Evolutionary conservation across 2,329 filamentous ascomycete genomes (phyloP), one percentile per base, ranked within the genome.

Genomic region (Leptographium procerum): DNA sequence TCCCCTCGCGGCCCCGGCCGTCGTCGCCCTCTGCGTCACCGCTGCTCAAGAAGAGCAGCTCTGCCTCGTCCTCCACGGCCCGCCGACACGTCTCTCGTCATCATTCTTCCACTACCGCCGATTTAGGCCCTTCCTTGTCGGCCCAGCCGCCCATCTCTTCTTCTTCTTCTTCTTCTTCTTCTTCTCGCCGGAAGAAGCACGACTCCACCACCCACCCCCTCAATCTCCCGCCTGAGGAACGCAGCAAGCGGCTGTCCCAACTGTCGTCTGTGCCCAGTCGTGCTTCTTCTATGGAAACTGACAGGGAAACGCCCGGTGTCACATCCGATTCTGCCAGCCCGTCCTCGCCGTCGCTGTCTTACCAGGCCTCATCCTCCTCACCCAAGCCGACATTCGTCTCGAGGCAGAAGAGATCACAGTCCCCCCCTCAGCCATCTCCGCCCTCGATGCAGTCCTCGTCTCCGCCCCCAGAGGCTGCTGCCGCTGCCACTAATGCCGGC

Each of bases 191-290:
- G 63, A 74, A 73, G 65, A 83, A 82, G 69, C 72, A 77, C 68
- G 85, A 89, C 69, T 78, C 78, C 13, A 4, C 53, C 63, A 87
- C 84, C 3, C 91, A 96, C 71, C 92, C 92, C 45, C 81, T 96
- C 56, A 96, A 96, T 68, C 83, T 95, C 26, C 90, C 87, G 2
- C 91, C 91, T 52, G 91, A 96, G 75, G 86, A 96, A 79, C 82
- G 90, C 67, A 87, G 89, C 67, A 87, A 88, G 71, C 84, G 89
- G 62, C 73, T 88, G 59, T 89, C 86, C 54, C 80, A 79, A 65
- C 78, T 90, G 62, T 86, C 85, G 63, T 78, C 70, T 66, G 80
- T 82, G 80, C 84, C 75, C 66, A 77, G 78, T 63, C 76, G 81
- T 63, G 82, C 77, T 66, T 84, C 86, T 66, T 84, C 86, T 60